Evolutionary conservation across 129 eudicot species (phyloP), one percentile per base, ranked within the genome.

Genomic region (Smallanthus sonchifolius): DNA sequence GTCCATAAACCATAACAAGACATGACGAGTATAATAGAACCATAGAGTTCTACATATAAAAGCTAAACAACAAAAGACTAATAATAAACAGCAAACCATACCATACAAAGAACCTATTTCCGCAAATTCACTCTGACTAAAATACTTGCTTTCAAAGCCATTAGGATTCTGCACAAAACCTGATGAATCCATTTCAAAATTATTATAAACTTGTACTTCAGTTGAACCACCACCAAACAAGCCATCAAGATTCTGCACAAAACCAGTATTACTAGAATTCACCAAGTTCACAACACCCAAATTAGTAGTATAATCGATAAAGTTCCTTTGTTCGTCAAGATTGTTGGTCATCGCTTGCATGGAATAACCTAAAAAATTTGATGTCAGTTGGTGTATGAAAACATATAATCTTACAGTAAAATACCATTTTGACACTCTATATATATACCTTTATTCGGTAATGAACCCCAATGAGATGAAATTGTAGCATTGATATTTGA

Each of bases 401-500:
- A 51, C 20, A 66, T 24, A 37, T 38, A 44, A 64, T 30, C 36
- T 37, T 32, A 32, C 5, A 17, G 10, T 16, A 63, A 48, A 13
- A 37, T 35, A 47, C 20, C 71, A 45, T 44, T 42, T 61, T 34
- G 13, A 43, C 14, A 43, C 14, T 2, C n/a, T 20, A 51, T 16
- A 45, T 3, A 13, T 13, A 10, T 62, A 78, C 82, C 82, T 71
- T 62, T 54, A 51, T 49, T 49, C 42, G 75, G 61, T 56, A 42
- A 55, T 32, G 75, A 19, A 68, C 17, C 7, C 2, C 15, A 69
- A 57, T 17, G 35, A 36, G 36, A 32, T 39, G 74, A 57, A 68
- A 57, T 17, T 76, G 36, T 45, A 39, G 38, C 0, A n/a, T 36
- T 43, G 49, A 44, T 55, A 30, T 39, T 19, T 67, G 80, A 43